Evolutionary conservation across 306 rosid genomes (phyloP).

Genomic region (Vigna nakashimae): DNA sequence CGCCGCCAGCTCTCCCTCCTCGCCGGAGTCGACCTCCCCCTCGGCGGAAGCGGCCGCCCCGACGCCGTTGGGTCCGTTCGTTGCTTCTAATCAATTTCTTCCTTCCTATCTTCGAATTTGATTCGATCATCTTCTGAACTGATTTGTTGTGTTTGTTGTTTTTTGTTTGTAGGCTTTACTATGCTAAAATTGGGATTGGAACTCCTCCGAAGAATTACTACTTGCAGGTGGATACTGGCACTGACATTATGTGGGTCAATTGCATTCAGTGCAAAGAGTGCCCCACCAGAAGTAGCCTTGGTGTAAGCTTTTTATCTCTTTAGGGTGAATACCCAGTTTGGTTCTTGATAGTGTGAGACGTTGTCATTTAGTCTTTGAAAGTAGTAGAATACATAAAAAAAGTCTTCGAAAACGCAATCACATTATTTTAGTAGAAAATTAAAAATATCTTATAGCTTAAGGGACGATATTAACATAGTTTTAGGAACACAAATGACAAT

Average conservation of each 20-base stretch:
- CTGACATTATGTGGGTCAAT: conserved; percentile 97
- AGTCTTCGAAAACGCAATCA: too few species aligned
- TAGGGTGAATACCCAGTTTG: neutral
- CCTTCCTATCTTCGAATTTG: neutral
- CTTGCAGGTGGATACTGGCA: conserved; percentile 96
- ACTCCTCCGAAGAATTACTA: conserved; percentile 88
- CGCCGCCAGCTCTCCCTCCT: conserved; percentile 84
- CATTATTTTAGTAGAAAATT: too few species aligned
- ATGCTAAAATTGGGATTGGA: conserved; percentile 96
- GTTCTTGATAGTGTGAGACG: neutral
- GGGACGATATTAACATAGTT: too few species aligned
- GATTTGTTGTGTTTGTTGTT: neutral
- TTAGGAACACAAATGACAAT: too few species aligned
- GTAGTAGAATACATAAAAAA: too few species aligned
- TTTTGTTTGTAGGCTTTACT: conserved; percentile 74
- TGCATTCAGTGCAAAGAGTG: conserved; percentile 92
- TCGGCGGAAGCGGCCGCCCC: conserved; percentile 96
- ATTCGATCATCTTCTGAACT: conserved; percentile 2
- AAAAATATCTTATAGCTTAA: too few species aligned
- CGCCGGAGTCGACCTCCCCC: conserved; percentile 89
- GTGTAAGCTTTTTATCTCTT: conserved; percentile 60
- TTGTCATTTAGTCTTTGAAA: too few species aligned
- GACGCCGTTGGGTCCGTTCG: conserved; percentile 83
- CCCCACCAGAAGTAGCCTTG: conserved; percentile 84
- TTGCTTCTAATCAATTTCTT: neutral